Evolutionary conservation across 2,329 filamentous ascomycete species (phyloP), one percentile per base, ranked within the genome.

Genomic region (Colletotrichum limetticola): DNA sequence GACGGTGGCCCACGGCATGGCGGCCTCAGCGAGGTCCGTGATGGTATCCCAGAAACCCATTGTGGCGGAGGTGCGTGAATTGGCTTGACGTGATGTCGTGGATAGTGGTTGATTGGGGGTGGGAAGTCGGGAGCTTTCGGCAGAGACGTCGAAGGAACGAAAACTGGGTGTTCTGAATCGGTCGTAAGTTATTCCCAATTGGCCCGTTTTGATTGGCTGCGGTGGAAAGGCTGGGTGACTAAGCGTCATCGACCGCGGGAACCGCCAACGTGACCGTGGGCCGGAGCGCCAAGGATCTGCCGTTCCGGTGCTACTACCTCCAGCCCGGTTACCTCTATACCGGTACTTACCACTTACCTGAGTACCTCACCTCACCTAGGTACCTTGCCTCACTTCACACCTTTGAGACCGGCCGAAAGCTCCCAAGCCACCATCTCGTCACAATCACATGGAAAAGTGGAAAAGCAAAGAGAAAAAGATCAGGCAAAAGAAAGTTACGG

Each of bases 41-140:
- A 91, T 87, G 77, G 87, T 84, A 83, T 92, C 90, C 89, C 90
- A 92, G 85, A 92, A 87, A 86, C 89, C 90, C 91, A 92, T 92
- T 83, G 83, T 84, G 85, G 82, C 80, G 77, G 75, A 80, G 82
- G 76, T 82, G 79, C 52, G 82, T 83, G 70, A 73, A 42, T 42
- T 72, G 62, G 63, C 68, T 74, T 74, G 68, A 74, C 68, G 71
- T 74, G 68, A 74, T 72, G 64, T 61, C 72, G 68, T 71, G 69
- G 62, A 69, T 46, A 59, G 66, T 69, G 65, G 61, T 69, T 70
- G 79, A 81, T 49, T 35, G 11, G 42, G 73, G 79, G 81, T 42
- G 37, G 80, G 80, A 82, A 78, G 76, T 82, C 82, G 82, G 83
- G 77, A 83, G 81, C 81, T 83, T 79, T 83, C 82, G 83, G 82